phyloP scores from a whole-genome alignment of 345 rosid genomes.

The Eucalyptus melliodora region DNA sequence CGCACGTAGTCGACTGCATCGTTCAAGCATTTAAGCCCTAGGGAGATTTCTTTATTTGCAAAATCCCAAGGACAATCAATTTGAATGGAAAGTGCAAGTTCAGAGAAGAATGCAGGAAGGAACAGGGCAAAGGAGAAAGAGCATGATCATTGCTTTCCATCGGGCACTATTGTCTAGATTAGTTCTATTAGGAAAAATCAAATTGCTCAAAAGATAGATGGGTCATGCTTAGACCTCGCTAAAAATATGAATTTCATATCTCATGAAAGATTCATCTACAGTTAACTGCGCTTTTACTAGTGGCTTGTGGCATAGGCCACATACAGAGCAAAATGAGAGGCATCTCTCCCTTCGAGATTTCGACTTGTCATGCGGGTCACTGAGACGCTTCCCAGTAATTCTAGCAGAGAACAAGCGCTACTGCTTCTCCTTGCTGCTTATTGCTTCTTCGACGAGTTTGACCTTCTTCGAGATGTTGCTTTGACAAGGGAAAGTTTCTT shows the following conservation, averaged over 20 bases:
- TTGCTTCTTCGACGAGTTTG: conserved; percentile 50
- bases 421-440: conserved; percentile 35
- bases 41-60: not conserved
- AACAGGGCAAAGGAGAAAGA: not conserved
- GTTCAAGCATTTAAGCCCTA: not conserved
- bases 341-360: not conserved
- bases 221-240: not conserved
- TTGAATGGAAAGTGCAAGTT: not conserved
- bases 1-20: not conserved
- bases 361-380: not conserved
- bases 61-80: not conserved
- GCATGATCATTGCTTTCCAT: not conserved
- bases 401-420: not conserved
- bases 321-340: not conserved
- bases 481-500: conserved; percentile 64
- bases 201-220: not conserved
- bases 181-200: not conserved
- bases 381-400: not conserved
- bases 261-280: not conserved
- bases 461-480: conserved; percentile 59
- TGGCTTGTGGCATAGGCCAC: not conserved
- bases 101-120: not conserved
- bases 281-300: not conserved
- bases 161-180: not conserved
- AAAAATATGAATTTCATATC: not conserved